Percentiles rank a stretch among this genome's conserved stretches.
phyloP scores from a whole-genome alignment of 768 basidiomycete species.

The Cytidiella melzeri region DNA sequence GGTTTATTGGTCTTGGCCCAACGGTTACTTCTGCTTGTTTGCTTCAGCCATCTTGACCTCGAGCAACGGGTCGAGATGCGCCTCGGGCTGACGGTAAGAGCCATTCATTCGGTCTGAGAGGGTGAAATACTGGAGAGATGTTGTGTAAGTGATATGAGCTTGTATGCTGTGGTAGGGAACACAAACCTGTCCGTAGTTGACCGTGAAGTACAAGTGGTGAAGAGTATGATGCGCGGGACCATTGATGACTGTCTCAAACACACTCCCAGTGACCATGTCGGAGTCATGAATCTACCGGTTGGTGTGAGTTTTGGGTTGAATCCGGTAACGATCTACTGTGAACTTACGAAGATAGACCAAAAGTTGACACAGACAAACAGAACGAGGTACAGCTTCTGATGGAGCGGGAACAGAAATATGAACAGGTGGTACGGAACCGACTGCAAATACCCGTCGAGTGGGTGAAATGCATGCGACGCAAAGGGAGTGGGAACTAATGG shows the following conservation, averaged over 20 bases:
- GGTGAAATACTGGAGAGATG: slow-evolving; percentile 78
- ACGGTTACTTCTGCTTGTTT: slow-evolving; percentile 21
- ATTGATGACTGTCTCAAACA: slow-evolving; percentile 87
- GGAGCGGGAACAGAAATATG: slow-evolving; percentile 84
- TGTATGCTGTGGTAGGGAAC: slow-evolving; percentile 10
- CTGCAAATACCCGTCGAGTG: slow-evolving; percentile 90
- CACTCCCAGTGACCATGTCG: slow-evolving; percentile 93
- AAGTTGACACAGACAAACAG: slow-evolving; percentile 91
- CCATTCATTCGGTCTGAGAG: slow-evolving; percentile 82
- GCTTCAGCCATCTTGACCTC: slow-evolving; percentile 44
- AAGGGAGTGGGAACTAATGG: slow-evolving; percentile 89
- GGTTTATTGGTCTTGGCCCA: slow-evolving; percentile 17
- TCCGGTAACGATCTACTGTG: neutral
- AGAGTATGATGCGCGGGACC: slow-evolving; percentile 98
- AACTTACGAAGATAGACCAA: slow-evolving; percentile 84
- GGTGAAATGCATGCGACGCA: slow-evolving; percentile 97
- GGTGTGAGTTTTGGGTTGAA: neutral
- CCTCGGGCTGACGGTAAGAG: slow-evolving; percentile 86
- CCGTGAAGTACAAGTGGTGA: slow-evolving; percentile 95
- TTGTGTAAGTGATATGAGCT: slow-evolving; percentile 13
- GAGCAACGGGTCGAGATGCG: slow-evolving; percentile 77
- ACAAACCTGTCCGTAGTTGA: slow-evolving; percentile 86
- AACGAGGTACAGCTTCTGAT: slow-evolving; percentile 75
- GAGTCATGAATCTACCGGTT: slow-evolving; percentile 88
- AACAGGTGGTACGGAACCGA: slow-evolving; percentile 94